phyloP scores from a whole-genome alignment of 768 basidiomycete species.

The Macrolepiota albuminosa region DNA sequence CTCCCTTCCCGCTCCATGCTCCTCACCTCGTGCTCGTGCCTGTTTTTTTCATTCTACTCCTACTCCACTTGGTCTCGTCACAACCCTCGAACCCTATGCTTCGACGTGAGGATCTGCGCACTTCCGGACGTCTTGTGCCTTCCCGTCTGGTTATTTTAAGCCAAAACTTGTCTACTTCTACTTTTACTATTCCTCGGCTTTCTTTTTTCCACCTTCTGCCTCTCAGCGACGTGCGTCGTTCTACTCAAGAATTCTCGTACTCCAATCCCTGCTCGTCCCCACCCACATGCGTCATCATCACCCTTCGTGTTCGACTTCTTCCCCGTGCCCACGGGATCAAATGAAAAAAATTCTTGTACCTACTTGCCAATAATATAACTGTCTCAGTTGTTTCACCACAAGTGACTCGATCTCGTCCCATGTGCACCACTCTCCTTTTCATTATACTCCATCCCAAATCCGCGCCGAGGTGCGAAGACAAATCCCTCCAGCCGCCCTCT shows the following conservation, averaged over 20 bases:
- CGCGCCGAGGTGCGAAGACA: neutral
- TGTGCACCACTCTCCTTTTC: neutral
- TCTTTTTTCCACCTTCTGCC: neutral
- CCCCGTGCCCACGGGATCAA: neutral
- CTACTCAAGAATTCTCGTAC: neutral
- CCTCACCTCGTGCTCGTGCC: neutral
- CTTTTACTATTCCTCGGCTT: neutral
- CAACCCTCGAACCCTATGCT: neutral
- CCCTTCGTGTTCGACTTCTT: neutral
- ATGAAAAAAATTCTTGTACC: neutral
- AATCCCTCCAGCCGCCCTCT: neutral
- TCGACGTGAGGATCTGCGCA: constrained; percentile 2
- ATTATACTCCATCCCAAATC: neutral
- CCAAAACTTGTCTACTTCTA: neutral
- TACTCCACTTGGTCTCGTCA: neutral
- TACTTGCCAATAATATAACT: neutral
- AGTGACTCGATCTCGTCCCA: neutral
- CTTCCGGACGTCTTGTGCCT: neutral
- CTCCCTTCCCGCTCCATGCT: neutral
- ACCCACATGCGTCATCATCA: neutral
- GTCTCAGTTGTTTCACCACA: neutral
- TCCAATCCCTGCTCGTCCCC: neutral
- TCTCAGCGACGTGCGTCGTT: neutral
- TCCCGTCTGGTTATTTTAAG: neutral
- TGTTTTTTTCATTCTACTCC: neutral